Conservation (phyloP, 345 rosid species). For the Brassica nigra region DNA sequence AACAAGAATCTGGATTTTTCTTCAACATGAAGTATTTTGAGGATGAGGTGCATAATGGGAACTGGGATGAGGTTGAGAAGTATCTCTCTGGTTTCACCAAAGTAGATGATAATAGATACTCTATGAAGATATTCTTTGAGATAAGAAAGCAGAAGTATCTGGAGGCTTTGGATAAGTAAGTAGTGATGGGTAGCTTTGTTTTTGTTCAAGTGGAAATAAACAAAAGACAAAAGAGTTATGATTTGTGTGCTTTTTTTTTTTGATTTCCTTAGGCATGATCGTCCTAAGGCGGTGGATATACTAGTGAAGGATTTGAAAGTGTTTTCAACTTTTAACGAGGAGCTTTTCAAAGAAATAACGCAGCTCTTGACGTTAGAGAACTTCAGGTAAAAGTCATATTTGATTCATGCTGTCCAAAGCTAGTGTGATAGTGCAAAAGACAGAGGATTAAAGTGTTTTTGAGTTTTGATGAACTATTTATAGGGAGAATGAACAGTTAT, state of each 20-base stretch:
- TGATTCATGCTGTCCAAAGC: background rate
- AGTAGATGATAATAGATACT: slow-evolving; percentile 93
- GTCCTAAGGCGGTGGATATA: slow-evolving; percentile 94
- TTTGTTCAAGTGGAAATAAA: background rate
- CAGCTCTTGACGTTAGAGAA: slow-evolving; percentile 92
- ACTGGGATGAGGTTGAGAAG: slow-evolving; percentile 99
- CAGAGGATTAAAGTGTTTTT: slow-evolving; percentile 23
- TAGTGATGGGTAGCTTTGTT: slow-evolving; percentile 15
- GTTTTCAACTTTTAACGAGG: slow-evolving; percentile 94
- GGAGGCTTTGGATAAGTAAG: slow-evolving; percentile 95
- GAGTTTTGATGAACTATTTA: slow-evolving; percentile 26
- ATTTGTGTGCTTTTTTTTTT: slow-evolving; percentile 8
- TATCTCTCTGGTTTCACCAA: slow-evolving; percentile 98
- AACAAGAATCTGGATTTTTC: slow-evolving; percentile 98
- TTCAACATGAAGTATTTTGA: slow-evolving; percentile 98
- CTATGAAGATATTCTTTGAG: slow-evolving; percentile 98
- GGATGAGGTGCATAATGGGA: slow-evolving; percentile 95
- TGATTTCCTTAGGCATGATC: slow-evolving; percentile 68
- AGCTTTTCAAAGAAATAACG: slow-evolving; percentile 93
- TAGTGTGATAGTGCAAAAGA: background rate
- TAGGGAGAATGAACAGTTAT: slow-evolving; percentile 97
- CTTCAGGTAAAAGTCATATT: slow-evolving; percentile 57
- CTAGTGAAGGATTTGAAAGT: slow-evolving; percentile 97
- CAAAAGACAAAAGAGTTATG: background rate
- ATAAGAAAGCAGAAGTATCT: slow-evolving; percentile 99